Evolutionary conservation across 768 basidiomycete genomes (phyloP), one percentile per base, ranked within the genome.

Genomic region (Hemileccinum impolitum): DNA sequence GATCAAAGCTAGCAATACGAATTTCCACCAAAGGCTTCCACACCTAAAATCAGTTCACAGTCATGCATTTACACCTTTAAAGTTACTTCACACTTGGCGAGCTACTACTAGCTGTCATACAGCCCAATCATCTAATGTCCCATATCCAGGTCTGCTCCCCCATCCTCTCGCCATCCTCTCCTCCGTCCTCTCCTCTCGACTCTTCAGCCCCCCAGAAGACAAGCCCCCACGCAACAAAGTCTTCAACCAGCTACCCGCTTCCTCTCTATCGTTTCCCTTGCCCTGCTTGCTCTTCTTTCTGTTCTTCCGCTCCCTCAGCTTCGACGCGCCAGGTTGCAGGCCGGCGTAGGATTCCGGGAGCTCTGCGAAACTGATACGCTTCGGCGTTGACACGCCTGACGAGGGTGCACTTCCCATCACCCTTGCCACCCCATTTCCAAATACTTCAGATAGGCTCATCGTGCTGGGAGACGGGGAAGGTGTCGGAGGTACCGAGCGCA

Each of bases 291-390:
- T 66, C 32, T 67, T 72, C 50, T 63, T 70, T 51, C 56, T 61
- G 21, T 43, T 47, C 46, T 58, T 58, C 48, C 63, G 66, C 30
- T 54, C 56, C 55, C 69, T 69, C 42, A 72, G 62, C 53, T 68
- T 70, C 47, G 71, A 67, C 31, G 52, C 64, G 14, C 59, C 66
- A 44, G 58, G 63, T 50, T 58, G 63, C 48, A 68, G 66, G 9
- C 67, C 62, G 45, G 77, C 71, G 53, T 85, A 83, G 31, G 81
- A 78, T 66, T 88, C 87, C 0, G 87, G 86, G 41, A 85, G 71
- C 68, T 82, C 76, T 31, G 86, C 86, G 55, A 90, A 90, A 52
- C 82, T 86, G 37, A 90, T 89, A n/a, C 82, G 75, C 56, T 86
- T 89, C 9, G 87, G 85, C 12, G 87, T 79, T 70, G 62, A 79